Evolutionary conservation across 495 filamentous ascomycete genomes (phyloP).

Genomic region (Penicillium atrosanguineum): DNA sequence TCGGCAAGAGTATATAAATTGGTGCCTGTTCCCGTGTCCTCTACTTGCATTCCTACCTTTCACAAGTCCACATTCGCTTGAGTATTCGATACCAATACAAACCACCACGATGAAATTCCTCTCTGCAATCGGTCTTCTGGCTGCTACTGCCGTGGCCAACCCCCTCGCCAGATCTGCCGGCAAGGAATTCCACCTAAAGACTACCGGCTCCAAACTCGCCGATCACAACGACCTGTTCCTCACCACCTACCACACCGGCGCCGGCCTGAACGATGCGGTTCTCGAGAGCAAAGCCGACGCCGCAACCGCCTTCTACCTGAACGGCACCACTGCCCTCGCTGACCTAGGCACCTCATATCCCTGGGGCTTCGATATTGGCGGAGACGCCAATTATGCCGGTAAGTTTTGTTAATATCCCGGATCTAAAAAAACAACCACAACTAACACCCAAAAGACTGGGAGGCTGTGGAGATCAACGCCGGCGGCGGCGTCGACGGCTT

Average conservation of each 20-base stretch:
- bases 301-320: slow-evolving; percentile 38
- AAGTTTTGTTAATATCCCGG: slow-evolving; percentile 1
- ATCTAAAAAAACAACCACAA: background rate
- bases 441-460: slow-evolving; percentile 33
- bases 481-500: slow-evolving; percentile 37
- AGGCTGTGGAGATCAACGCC: slow-evolving; percentile 41
- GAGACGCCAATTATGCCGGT: slow-evolving; percentile 26
- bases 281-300: slow-evolving; percentile 25
- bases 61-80: background rate
- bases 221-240: slow-evolving; percentile 45
- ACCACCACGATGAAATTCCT: slow-evolving; percentile 34
- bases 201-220: slow-evolving; percentile 27
- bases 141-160: slow-evolving; percentile 25
- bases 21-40: background rate
- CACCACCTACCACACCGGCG: slow-evolving; percentile 49
- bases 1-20: background rate
- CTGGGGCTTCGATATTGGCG: slow-evolving; percentile 35
- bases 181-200: slow-evolving; percentile 45
- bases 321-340: slow-evolving; percentile 30
- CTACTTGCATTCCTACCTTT: background rate
- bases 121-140: slow-evolving; percentile 28
- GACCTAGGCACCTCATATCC: slow-evolving; percentile 18
- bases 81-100: background rate
- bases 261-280: slow-evolving; percentile 45
- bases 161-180: slow-evolving; percentile 18